phyloP scores from a whole-genome alignment of 192 early-diverging fungal genomes.

The Glomus cerebriforme region DNA sequence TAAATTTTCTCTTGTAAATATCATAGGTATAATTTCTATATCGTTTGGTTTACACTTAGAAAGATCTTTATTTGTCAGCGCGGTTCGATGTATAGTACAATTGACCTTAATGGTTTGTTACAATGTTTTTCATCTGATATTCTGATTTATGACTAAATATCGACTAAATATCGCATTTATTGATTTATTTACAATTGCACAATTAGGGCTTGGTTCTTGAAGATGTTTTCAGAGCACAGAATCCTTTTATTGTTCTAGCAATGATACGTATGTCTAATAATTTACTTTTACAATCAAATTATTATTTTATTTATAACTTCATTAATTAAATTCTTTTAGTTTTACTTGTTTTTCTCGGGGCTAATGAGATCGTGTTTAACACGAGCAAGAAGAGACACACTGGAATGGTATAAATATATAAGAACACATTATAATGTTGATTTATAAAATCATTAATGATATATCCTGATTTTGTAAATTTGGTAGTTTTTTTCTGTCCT shows the following conservation, averaged over 20 bases:
- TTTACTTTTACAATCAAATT: neutral
- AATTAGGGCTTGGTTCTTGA: constrained; percentile 62
- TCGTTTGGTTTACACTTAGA: constrained; percentile 68
- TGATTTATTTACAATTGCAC: neutral
- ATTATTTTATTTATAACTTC: neutral
- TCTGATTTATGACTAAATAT: neutral
- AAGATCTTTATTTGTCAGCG: constrained; percentile 64
- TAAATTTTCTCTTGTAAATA: neutral
- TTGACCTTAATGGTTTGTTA: constrained; percentile 67
- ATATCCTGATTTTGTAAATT: constrained; percentile 23
- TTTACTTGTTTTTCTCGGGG: constrained; percentile 60
- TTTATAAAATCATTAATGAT: constrained; percentile 1
- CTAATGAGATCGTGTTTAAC: constrained; percentile 72
- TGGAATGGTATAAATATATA: constrained; percentile 66
- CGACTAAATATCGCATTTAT: neutral
- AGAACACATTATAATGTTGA: constrained; percentile 35
- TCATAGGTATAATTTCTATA: constrained; percentile 55
- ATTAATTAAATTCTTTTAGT: constrained; percentile 37
- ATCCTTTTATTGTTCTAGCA: constrained; percentile 59
- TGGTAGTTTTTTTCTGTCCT: constrained; percentile 54
- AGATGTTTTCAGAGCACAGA: constrained; percentile 65
- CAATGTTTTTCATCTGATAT: neutral
- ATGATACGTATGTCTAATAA: constrained; percentile 53
- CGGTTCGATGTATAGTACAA: constrained; percentile 75
- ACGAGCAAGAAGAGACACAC: constrained; percentile 67